A percentile compares a stretch with the other conserved stretches of the same genome.
phyloP scores from a whole-genome alignment of 179 eudicot genomes.

The Actinidia arguta region DNA sequence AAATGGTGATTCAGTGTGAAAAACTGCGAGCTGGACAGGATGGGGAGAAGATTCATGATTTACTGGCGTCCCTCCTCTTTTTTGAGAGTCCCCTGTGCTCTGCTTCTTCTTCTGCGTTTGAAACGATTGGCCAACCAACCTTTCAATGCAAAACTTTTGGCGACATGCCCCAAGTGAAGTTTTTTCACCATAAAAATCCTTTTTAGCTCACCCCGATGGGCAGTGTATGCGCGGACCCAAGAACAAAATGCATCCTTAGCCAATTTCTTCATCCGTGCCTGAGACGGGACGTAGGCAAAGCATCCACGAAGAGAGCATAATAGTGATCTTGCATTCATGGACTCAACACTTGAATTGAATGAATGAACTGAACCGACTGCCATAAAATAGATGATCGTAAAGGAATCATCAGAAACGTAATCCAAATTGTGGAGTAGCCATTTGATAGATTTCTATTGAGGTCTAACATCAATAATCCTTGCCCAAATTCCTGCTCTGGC shows the following conservation, averaged over 20 bases:
- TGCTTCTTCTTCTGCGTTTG: constrained; percentile 78
- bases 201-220: constrained; percentile 92
- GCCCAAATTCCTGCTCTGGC: neutral
- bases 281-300: constrained; percentile 6
- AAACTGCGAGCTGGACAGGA: constrained; percentile 1
- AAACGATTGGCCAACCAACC: constrained; percentile 77
- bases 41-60: constrained; percentile 26
- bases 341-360: neutral
- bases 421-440: neutral
- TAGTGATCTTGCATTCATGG: neutral
- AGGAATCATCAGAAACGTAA: neutral
- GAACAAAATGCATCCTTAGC: constrained; percentile 86
- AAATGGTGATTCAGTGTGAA: neutral
- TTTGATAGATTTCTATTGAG: neutral
- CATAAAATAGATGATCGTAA: neutral
- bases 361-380: constrained; percentile 1
- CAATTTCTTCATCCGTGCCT: constrained; percentile 70
- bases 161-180: constrained; percentile 96
- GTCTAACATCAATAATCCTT: neutral
- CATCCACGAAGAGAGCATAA: constrained; percentile 22
- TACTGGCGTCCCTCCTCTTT: constrained; percentile 45
- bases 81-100: constrained; percentile 49
- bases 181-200: constrained; percentile 90
- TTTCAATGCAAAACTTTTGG: constrained; percentile 88
- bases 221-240: constrained; percentile 94